Conservation (phyloP, 208 protist species). For the Leptomonas pyrrhocoris region DNA sequence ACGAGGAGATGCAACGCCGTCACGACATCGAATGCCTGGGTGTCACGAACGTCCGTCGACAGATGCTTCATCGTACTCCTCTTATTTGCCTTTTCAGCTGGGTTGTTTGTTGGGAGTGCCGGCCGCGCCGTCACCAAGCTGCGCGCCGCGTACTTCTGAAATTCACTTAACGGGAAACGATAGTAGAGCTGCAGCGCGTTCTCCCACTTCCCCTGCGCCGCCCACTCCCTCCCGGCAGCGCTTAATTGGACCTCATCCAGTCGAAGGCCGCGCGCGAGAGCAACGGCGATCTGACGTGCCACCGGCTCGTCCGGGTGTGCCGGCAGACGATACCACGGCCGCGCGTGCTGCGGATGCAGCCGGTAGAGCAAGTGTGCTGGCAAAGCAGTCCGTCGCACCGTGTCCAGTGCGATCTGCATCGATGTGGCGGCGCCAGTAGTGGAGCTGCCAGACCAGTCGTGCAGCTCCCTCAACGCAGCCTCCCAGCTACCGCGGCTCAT, state of each 20-base stretch:
- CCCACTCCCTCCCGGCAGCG: constrained; percentile 49
- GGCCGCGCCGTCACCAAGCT: constrained; percentile 36
- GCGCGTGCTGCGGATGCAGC: constrained; percentile 14
- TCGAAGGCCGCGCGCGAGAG: constrained; percentile 51
- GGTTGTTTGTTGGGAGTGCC: not conserved
- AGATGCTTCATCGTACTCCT: not conserved
- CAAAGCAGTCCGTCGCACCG: constrained; percentile 35
- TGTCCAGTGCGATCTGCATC: constrained; percentile 34
- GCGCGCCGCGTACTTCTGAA: constrained; percentile 53
- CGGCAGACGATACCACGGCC: constrained; percentile 17
- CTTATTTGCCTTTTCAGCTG: not conserved
- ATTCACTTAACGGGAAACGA: constrained; percentile 53
- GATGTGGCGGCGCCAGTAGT: not conserved
- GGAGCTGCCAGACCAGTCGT: not conserved
- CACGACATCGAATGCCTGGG: not conserved
- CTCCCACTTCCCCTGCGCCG: constrained; percentile 48
- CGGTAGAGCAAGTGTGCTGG: constrained; percentile 27
- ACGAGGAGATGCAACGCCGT: constrained; percentile 23
- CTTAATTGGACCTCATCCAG: constrained; percentile 78
- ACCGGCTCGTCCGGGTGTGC: constrained; percentile 2
- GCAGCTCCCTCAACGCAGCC: constrained; percentile 32
- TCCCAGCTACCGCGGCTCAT: constrained; percentile 55
- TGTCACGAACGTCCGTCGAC: not conserved
- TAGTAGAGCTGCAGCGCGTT: constrained; percentile 55
- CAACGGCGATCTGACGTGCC: constrained; percentile 36